These are phyloP conservation scores for Candida anutae DNA, from an alignment of 1,139 yeast genomes.

Conservation along the genomic window DNA sequence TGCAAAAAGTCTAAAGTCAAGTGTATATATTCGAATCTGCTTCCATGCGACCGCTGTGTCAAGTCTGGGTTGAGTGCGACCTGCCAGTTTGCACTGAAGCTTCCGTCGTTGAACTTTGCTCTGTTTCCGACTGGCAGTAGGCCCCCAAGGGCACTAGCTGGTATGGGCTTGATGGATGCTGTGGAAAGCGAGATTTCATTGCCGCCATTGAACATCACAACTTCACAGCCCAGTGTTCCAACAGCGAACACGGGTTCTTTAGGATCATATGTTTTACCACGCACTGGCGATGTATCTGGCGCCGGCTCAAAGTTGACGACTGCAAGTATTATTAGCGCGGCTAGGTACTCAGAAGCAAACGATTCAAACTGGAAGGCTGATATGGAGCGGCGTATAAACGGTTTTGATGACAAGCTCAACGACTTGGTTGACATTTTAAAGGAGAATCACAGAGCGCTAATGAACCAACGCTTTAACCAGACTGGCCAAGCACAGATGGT, in stretches of 20 bases:
- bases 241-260: not conserved
- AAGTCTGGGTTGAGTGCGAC: conserved; percentile 36
- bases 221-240: not conserved
- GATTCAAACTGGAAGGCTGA: conserved; percentile 28
- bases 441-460: conserved; percentile 22
- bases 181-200: conserved; percentile 5
- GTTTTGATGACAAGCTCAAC: conserved; percentile 41
- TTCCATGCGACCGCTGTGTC: conserved; percentile 55
- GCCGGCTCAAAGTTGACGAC: conserved; percentile 1
- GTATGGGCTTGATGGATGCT: no score
- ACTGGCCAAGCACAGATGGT: not conserved
- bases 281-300: not conserved
- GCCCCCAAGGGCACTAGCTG: no score
- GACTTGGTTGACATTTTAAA: conserved; percentile 32
- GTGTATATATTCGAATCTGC: conserved; percentile 40
- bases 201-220: conserved; percentile 10
- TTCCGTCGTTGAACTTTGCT: conserved; percentile 39
- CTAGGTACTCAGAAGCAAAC: not conserved
- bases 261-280: not conserved
- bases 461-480: not conserved
- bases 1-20: conserved; percentile 61
- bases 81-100: conserved; percentile 51
- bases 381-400: conserved; percentile 38
- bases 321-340: not conserved
- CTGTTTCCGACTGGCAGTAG: conserved; percentile 13